Evolutionary conservation across 257 asterid genomes (phyloP).

Genomic region (Jaltomata sinuosa): DNA sequence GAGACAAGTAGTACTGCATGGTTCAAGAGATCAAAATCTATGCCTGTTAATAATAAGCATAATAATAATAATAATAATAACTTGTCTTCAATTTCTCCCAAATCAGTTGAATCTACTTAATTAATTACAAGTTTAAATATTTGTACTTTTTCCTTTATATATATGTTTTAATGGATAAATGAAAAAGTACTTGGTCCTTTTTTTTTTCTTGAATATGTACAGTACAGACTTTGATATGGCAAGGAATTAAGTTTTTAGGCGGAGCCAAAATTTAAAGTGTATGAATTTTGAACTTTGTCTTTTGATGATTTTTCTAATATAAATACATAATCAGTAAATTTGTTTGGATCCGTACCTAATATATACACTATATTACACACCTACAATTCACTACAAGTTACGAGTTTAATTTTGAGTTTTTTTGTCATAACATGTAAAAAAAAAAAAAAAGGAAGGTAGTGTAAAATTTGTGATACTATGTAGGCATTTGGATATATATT

Average conservation of each 20-base stretch:
- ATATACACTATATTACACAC: no score
- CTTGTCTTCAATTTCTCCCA: not conserved
- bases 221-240: not conserved
- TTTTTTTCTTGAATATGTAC: not conserved
- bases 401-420: not conserved
- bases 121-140: not conserved
- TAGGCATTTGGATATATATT: not conserved
- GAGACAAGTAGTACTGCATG: not conserved
- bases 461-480: not conserved
- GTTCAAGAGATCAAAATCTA: slow-evolving; percentile 16
- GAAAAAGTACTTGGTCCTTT: not conserved
- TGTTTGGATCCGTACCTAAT: not conserved
- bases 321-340: not conserved
- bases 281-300: not conserved
- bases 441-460: no score
- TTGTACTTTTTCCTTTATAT: not conserved
- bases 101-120: slow-evolving; percentile 8
- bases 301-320: not conserved
- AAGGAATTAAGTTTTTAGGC: not conserved
- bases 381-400: not conserved
- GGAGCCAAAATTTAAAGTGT: not conserved
- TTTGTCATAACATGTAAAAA: not conserved
- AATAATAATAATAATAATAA: not conserved
- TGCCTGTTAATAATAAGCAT: not conserved
- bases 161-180: not conserved